Conservation (phyloP, 768 basidiomycete genomes). For the Lepiota brunneoincarnata region DNA sequence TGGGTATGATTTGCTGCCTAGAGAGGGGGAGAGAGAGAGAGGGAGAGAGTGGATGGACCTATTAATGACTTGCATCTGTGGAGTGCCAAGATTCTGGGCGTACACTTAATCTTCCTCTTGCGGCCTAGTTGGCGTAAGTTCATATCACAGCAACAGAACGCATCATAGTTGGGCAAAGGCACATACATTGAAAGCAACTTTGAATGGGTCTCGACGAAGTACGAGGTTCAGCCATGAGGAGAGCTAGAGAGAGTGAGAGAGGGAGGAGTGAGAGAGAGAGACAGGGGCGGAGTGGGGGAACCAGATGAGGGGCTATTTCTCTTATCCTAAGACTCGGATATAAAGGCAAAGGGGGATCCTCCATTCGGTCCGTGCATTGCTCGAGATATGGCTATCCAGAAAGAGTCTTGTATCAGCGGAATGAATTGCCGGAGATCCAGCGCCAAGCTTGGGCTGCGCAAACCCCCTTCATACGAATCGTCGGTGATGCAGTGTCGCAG, state of each 20-base stretch:
- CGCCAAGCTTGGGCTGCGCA: conserved; percentile 1
- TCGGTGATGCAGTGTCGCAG: not conserved
- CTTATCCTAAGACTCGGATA: not conserved
- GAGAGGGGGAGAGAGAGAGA: not conserved
- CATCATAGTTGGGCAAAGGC: not conserved
- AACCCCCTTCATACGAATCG: conserved; percentile 2
- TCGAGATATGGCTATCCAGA: not conserved
- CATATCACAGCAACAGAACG: not conserved
- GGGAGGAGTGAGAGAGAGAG: not conserved
- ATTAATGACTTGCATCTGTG: not conserved
- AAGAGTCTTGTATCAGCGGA: not conserved
- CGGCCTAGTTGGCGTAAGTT: conserved; percentile 15
- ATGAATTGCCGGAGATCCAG: not conserved
- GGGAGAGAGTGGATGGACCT: not conserved
- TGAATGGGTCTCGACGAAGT: conserved; percentile 23
- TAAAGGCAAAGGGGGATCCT: not conserved
- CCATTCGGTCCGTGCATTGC: not conserved
- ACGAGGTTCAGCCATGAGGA: conserved; percentile 10
- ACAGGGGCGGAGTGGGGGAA: not conserved
- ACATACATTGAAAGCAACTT: conserved; percentile 26
- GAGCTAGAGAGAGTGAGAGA: too few relatives aligned
- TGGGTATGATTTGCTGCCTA: conserved; percentile 25
- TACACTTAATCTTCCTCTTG: conserved; percentile 29
- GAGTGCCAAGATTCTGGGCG: not conserved
- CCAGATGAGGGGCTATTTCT: not conserved